Conservation (phyloP, 2,329 filamentous ascomycete species). For the Aplosporella prunicola region DNA sequence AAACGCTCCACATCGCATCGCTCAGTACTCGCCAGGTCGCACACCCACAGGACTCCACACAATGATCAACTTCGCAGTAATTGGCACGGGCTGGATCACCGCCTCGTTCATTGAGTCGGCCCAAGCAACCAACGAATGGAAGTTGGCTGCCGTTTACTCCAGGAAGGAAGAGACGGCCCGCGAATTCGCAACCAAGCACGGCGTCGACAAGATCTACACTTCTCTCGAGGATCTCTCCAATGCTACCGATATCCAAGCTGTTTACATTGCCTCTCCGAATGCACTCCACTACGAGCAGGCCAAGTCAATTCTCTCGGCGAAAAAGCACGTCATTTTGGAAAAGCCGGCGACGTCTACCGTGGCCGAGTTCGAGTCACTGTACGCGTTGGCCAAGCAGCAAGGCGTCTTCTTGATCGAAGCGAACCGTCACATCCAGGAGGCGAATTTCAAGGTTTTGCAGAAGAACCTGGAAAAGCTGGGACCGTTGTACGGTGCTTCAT, state of each 20-base stretch:
- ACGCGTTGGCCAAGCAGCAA: conserved; percentile 32
- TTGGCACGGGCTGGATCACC: conserved; percentile 43
- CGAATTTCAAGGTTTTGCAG: conserved; percentile 38
- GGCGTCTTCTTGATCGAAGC: conserved; percentile 39
- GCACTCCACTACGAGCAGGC: conserved; percentile 39
- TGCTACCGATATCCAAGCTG: conserved; percentile 30
- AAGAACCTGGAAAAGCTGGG: conserved; percentile 30
- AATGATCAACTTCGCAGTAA: conserved; percentile 35
- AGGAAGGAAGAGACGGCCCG: conserved; percentile 34
- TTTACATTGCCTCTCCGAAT: conserved; percentile 44
- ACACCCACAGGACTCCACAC: neutral
- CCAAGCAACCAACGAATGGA: conserved; percentile 35
- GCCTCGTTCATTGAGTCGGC: conserved; percentile 38
- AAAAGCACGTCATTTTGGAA: conserved; percentile 43
- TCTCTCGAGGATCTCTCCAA: conserved; percentile 29
- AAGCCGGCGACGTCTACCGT: conserved; percentile 39
- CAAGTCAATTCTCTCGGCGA: conserved; percentile 31
- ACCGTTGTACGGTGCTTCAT: conserved; percentile 34
- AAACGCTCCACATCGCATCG: neutral
- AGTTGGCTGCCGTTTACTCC: conserved; percentile 38
- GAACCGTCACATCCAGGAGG: conserved; percentile 41
- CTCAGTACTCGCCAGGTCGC: neutral
- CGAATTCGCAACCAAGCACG: conserved; percentile 35
- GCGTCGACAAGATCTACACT: conserved; percentile 27
- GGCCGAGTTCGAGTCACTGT: conserved; percentile 34